Conservation (phyloP, 371 early-diverging fungal genomes). For the Mortierella sp. region DNA sequence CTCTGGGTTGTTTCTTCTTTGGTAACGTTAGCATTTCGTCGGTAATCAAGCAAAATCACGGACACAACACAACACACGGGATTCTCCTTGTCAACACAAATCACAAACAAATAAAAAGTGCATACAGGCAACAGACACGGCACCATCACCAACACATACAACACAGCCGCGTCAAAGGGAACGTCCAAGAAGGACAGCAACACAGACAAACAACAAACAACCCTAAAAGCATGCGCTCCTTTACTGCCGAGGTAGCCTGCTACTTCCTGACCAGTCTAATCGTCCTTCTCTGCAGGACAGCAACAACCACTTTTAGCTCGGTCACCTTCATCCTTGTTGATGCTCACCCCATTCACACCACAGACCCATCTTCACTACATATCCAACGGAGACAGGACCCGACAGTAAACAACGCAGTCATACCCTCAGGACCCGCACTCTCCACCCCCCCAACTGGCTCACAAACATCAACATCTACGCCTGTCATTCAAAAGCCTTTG, state of each 20-base stretch:
- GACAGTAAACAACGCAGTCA: neutral
- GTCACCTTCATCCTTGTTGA: neutral
- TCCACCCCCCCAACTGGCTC: neutral
- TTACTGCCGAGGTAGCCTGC: conserved; percentile 20
- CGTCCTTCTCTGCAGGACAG: conserved; percentile 22
- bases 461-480: neutral
- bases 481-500: conserved; percentile 36
- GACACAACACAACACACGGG: neutral
- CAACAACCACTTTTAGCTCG: conserved; percentile 2
- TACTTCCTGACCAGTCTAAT: conserved; percentile 26
- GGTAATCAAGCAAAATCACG: neutral
- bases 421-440: neutral
- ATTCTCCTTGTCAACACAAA: neutral
- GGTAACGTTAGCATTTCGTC: neutral
- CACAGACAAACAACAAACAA: neutral
- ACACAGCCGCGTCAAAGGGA: neutral
- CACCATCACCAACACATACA: neutral
- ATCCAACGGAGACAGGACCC: conserved; percentile 15
- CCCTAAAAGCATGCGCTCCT: conserved; percentile 6
- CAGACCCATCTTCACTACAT: neutral
- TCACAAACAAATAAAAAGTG: neutral
- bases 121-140: neutral
- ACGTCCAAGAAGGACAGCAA: neutral
- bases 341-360: conserved; percentile 18
- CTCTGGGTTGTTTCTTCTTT: neutral